These are phyloP conservation scores for Babesia divergens DNA, from an alignment of 169 alveolate genomes.

Conservation along the genomic window DNA sequence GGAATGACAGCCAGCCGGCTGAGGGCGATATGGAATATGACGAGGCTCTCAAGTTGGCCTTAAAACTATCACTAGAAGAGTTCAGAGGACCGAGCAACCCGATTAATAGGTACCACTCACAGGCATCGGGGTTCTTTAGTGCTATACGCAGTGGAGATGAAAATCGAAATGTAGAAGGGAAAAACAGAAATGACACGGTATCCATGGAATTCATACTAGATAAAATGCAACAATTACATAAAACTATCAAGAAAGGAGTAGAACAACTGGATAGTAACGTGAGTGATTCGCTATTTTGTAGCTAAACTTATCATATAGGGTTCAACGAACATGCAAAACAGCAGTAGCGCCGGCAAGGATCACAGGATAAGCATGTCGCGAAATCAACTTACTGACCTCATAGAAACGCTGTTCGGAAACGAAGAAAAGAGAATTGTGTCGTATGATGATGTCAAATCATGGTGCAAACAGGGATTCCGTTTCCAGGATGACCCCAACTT, in stretches of 20 bases:
- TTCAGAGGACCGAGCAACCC: not conserved
- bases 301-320: not conserved
- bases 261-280: not conserved
- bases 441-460: slow-evolving; percentile 36
- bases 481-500: slow-evolving; percentile 48
- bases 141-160: not conserved
- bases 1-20: too few species aligned
- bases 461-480: slow-evolving; percentile 68
- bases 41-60: slow-evolving; percentile 32
- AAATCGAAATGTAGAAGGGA: not conserved
- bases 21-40: slow-evolving; percentile 7
- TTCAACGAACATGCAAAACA: too few species aligned
- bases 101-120: not conserved
- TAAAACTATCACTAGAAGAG: slow-evolving; percentile 35
- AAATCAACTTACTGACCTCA: slow-evolving; percentile 4
- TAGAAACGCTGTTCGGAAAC: slow-evolving; percentile 22
- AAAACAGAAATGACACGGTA: not conserved
- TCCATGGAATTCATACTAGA: slow-evolving; percentile 13
- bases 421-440: slow-evolving; percentile 16
- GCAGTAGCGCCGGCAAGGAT: not conserved
- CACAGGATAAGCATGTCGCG: not conserved
- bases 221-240: not conserved
- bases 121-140: slow-evolving; percentile 19
- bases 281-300: not conserved
- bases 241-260: not conserved